Evolutionary conservation across 2,329 filamentous ascomycete species (phyloP), one percentile per base, ranked within the genome.

Genomic region (Zarea fungicola): DNA sequence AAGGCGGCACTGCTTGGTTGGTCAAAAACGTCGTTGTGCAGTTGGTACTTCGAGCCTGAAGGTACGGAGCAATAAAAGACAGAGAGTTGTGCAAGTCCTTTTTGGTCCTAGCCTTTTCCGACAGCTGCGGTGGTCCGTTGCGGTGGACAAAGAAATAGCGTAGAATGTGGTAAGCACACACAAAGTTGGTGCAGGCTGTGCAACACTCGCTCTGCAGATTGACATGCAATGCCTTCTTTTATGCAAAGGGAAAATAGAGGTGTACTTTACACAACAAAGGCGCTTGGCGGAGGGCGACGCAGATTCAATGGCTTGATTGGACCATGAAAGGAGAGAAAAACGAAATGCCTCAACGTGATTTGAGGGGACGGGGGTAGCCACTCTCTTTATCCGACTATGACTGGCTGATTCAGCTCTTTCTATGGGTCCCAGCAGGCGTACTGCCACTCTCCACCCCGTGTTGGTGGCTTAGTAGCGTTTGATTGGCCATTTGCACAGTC

Each of bases 291-390:
- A 16, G 22, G 28, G 26, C 22, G 25, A 21, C 60, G 63, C 60
- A 63, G 61, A 22, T 48, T 10, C 18, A 23, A 39, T 22, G 18
- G 35, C 35, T 22, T 74, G 73, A 76, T 76, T 76, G 74, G 73
- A 41, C 69, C 68, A 67, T 72, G 66, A 61, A 64, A 47, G 56
- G 67, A 64, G 62, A 63, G 65, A 68, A 43, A 49, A 40, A 58
- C 25, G 29, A 64, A 68, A 70, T 72, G 64, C 65, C 64, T 69
- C 65, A 65, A 72, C 66, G 63, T 76, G 73, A 76, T 75, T 76
- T 75, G 74, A 75, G 69, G 69, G 70, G 62, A 63, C 63, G 60
- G 62, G 65, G 65, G 65, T n/a, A n/a, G n/a, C 65, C 62, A 63
- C 62, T 62, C 60, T 65, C 64, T 66, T 70, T 69, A 65, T 67